Evolutionary conservation across 1,139 yeast species (phyloP), one percentile per base, ranked within the genome.

Genomic region (Kodamaea plutei): DNA sequence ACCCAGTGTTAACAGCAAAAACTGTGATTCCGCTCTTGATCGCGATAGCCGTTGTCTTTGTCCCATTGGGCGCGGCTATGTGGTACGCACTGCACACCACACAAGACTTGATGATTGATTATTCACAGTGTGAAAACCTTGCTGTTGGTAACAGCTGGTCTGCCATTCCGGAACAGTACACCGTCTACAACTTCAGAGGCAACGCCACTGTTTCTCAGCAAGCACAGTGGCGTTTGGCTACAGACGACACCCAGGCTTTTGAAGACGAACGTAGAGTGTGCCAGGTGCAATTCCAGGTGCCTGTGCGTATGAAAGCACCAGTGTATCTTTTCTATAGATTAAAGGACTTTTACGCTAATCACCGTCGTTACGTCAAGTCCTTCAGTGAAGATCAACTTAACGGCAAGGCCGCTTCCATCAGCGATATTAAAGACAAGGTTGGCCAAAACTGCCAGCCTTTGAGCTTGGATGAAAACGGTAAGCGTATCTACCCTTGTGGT

Each of bases 361-460:
- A 91, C 59, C 81, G 98, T 55, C 78, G 97, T 50, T 91, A 74
- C 56, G 98, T 84, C 25, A 81, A 84, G 53, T 84, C 95, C 4
- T 88, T 79, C 54, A 81, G 88, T 57, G 97, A 91, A 56, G 87
- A 83, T 46, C 98, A 91, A 61, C 61, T 91, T 30, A 77, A 79
- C 40, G 98, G 98, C 20, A 58, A 79, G 37, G 72, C 73, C 3
- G 84, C 87, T 6, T 61, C 78, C 12, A 58, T 64, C 11, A 38
- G 57, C 29, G 64, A 55, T 20, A 76, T 91, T 38, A 80, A 82
- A 49, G 72, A 80, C 45, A 72, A 81, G 1, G 74, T 69, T 25
- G 94, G 93, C 30, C 91, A 84, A 51, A 85, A 84, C 53, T 91
- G 99, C 64, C 74, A 84, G 51, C 98, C 99, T 3, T 69, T 91